Evolutionary conservation across 106 monocot species (phyloP), one percentile per base, ranked within the genome.

Genomic region (Dendrobium officinale): DNA sequence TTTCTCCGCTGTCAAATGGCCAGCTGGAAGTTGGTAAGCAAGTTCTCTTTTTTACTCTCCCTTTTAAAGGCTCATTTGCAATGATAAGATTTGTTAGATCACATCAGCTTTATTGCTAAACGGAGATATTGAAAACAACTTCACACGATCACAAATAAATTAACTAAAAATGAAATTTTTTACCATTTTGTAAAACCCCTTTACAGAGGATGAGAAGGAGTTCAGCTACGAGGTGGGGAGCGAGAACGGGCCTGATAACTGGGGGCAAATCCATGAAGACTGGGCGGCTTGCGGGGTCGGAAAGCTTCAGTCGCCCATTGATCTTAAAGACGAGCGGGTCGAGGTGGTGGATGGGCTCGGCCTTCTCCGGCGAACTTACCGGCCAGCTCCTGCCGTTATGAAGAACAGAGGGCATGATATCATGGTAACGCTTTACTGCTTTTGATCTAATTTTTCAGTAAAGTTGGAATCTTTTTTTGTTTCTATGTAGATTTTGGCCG

Each of bases 381-480:
- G 72, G 15, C 77, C 85, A 1, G 42, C 77, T 15, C 6, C 33
- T 17, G 85, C 85, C 20, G 40, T 77, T 19, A 31, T 85, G 72
- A 77, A 72, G 72, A 85, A 85, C 43, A 67, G 85, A 13, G 85
- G 85, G 26, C 85, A 85, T 10, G 85, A 85, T 72, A 81, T 80
- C 13, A 80, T 80, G 80, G 80, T 80, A 20, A 66, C 2, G 4
- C 1, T 42, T 73, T 16, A 41, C 41, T 2, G 33, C 20, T 74
- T 76, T 27, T 6, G 45, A 49, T 47, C 43, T 17, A 5, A 43
- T 26, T 17, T 44, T 4, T 42, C 6, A 51, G 4, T 20, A 8
- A 19, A 43, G 48, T 49, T 51, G 3, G 47, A 19, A 0, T 0
- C 0, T 51, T 24, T 49, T 24, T 24, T 11, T 26, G n/a, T 15